A percentile compares a stretch with the other conserved stretches of the same genome.
phyloP scores from a whole-genome alignment of 2,329 filamentous ascomycete species.

The Penicillium sp. region DNA sequence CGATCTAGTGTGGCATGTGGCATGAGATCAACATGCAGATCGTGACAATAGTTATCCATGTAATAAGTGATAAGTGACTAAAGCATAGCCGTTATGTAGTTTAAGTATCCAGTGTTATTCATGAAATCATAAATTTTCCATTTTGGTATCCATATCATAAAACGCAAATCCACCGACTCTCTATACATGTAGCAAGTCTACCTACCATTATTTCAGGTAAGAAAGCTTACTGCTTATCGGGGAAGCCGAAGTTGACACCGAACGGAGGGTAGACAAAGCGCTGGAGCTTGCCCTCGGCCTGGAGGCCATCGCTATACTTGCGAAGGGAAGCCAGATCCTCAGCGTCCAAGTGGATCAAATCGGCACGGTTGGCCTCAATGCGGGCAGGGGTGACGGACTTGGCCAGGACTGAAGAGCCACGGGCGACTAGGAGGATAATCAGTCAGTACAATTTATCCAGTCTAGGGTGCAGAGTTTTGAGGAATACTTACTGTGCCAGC shows the following conservation, averaged over 20 bases:
- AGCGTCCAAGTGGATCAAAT: conserved; percentile 41
- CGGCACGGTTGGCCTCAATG: conserved; percentile 42
- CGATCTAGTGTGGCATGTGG: too few relatives aligned
- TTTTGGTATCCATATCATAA: conserved; percentile 6
- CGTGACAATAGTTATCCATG: too few relatives aligned
- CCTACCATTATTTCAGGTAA: not conserved
- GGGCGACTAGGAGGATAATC: conserved; percentile 31
- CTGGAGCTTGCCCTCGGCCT: conserved; percentile 34
- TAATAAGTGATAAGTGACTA: not conserved
- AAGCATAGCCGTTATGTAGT: not conserved
- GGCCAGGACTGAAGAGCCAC: conserved; percentile 44
- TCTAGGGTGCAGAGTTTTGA: not conserved
- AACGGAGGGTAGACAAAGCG: conserved; percentile 68
- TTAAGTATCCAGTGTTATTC: not conserved
- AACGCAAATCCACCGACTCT: conserved; percentile 1
- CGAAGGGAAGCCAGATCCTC: conserved; percentile 40
- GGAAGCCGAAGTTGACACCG: conserved; percentile 68
- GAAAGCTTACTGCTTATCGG: conserved; percentile 55
- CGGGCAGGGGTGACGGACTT: conserved; percentile 44
- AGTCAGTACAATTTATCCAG: not conserved
- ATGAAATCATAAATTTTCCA: conserved; percentile 11
- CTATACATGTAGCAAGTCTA: conserved; percentile 4
- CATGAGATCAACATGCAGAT: too few relatives aligned
- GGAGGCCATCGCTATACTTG: conserved; percentile 37
- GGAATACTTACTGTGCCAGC: conserved; percentile 43